A percentile compares a stretch with the other conserved stretches of the same genome.
Conservation (phyloP, 352 stramenopile species). For the Globisporangium viniferum region DNA sequence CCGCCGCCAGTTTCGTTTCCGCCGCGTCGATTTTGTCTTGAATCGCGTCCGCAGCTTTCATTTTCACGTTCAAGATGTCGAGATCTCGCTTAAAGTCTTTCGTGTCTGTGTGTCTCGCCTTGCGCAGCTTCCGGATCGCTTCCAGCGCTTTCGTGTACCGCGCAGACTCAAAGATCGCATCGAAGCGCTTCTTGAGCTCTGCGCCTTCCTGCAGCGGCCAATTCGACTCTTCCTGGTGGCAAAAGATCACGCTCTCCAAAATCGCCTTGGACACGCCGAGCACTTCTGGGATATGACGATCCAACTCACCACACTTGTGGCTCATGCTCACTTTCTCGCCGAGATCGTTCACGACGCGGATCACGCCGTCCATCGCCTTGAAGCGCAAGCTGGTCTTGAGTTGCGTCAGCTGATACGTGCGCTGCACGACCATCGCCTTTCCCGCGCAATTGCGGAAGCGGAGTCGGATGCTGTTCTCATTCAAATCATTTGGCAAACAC, state of each 20-base stretch:
- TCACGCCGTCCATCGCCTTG: conserved; percentile 95
- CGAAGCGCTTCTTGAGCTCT: conserved; percentile 99
- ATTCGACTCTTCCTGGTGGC: conserved; percentile 97
- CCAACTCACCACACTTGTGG: conserved; percentile 95
- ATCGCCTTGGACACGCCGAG: conserved; percentile 97
- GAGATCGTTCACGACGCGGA: conserved; percentile 88
- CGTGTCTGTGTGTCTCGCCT: conserved; percentile 60
- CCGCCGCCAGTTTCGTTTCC: conserved; percentile 41
- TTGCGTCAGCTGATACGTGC: conserved; percentile 94
- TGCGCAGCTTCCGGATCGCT: conserved; percentile 93
- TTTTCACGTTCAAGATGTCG: conserved; percentile 86
- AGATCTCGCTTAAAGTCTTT: conserved; percentile 96
- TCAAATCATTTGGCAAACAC: neutral
- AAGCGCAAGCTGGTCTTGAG: conserved; percentile 91
- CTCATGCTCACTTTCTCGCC: conserved; percentile 90
- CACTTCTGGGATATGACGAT: conserved; percentile 92
- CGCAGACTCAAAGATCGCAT: conserved; percentile 99
- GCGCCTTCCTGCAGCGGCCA: conserved; percentile 96
- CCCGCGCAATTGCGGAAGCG: conserved; percentile 91
- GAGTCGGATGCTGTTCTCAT: conserved; percentile 59
- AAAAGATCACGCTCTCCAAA: conserved; percentile 99
- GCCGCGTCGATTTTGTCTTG: conserved; percentile 47
- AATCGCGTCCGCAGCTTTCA: conserved; percentile 56
- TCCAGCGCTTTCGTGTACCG: conserved; percentile 98
- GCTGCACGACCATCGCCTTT: conserved; percentile 90